Evolutionary conservation across 2,329 filamentous ascomycete genomes (phyloP).

Genomic region (Xylaria arbuscula): DNA sequence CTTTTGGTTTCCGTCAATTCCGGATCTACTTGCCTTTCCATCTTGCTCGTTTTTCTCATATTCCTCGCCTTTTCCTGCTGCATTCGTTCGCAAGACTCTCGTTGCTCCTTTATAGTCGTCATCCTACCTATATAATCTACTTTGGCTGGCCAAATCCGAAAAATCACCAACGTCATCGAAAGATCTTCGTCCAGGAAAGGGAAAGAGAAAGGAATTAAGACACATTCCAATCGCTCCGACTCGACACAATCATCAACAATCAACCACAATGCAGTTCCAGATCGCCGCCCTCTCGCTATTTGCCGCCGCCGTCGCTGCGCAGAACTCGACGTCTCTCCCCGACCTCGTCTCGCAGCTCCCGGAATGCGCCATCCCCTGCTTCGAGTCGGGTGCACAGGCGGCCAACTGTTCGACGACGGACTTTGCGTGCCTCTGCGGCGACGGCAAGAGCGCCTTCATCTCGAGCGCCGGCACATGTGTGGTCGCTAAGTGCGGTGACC

Average conservation of each 20-base stretch:
- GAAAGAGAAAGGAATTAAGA: not conserved
- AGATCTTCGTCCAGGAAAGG: not conserved
- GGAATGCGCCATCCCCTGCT: constrained; percentile 46
- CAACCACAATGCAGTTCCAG: constrained; percentile 34
- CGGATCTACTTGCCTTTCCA: not conserved
- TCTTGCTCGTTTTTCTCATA: not conserved
- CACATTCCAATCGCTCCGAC: not conserved
- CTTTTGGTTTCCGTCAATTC: constrained; percentile 1
- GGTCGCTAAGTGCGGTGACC: constrained; percentile 37
- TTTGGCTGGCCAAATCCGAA: constrained; percentile 28
- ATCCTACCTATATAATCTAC: not conserved
- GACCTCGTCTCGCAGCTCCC: constrained; percentile 48
- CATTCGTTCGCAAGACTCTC: not conserved
- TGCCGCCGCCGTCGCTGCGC: constrained; percentile 33
- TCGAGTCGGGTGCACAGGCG: constrained; percentile 38
- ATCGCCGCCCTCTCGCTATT: constrained; percentile 36
- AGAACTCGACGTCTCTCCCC: constrained; percentile 44
- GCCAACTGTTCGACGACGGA: constrained; percentile 46
- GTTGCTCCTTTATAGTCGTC: not conserved
- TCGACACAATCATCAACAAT: not conserved
- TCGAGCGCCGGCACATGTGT: constrained; percentile 42
- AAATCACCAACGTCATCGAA: not conserved
- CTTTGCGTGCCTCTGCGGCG: constrained; percentile 48
- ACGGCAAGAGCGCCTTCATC: constrained; percentile 43
- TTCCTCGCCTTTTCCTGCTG: not conserved